Evolutionary conservation across 2,329 filamentous ascomycete genomes (phyloP).

Genomic region (Fusarium robinianum): DNA sequence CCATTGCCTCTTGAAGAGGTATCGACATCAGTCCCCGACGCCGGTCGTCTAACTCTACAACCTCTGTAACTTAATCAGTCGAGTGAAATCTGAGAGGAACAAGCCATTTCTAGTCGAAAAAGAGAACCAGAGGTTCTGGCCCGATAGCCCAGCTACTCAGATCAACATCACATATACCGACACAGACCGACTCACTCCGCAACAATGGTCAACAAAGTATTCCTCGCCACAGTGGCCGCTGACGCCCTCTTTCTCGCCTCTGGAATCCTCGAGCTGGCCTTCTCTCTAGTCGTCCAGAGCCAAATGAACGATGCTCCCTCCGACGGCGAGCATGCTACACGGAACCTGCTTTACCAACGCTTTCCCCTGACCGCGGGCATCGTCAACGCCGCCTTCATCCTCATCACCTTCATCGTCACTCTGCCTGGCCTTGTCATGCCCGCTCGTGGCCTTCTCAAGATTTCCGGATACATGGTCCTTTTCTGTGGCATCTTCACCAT

Average conservation of each 20-base stretch:
- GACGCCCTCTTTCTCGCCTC: slow-evolving; percentile 58
- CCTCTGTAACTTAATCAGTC: slow-evolving; percentile 4
- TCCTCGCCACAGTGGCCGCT: slow-evolving; percentile 52
- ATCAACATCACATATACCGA: no score
- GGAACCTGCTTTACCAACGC: slow-evolving; percentile 56
- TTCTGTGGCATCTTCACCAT: slow-evolving; percentile 67
- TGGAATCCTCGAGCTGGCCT: slow-evolving; percentile 59
- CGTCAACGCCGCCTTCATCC: slow-evolving; percentile 72
- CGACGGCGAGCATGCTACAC: slow-evolving; percentile 54
- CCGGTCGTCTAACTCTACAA: slow-evolving; percentile 33
- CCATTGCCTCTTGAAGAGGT: slow-evolving; percentile 32
- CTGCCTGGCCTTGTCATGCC: slow-evolving; percentile 73
- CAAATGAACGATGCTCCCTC: slow-evolving; percentile 48
- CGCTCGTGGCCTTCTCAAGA: slow-evolving; percentile 70
- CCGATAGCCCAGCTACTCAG: no score
- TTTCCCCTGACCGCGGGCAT: slow-evolving; percentile 69
- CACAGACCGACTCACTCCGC: no score
- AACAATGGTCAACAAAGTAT: slow-evolving; percentile 60
- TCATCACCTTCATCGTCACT: slow-evolving; percentile 70
- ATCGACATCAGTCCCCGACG: slow-evolving; percentile 25
- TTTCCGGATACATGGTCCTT: slow-evolving; percentile 68
- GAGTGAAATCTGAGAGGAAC: slow-evolving; percentile 1
- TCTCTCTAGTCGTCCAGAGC: slow-evolving; percentile 57
- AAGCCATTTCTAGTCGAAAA: slow-evolving; percentile 10
- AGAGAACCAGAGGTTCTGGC: no score